Evolutionary conservation across 352 stramenopile species (phyloP), one percentile per base, ranked within the genome.

Genomic region (Phytophthora crassamura): DNA sequence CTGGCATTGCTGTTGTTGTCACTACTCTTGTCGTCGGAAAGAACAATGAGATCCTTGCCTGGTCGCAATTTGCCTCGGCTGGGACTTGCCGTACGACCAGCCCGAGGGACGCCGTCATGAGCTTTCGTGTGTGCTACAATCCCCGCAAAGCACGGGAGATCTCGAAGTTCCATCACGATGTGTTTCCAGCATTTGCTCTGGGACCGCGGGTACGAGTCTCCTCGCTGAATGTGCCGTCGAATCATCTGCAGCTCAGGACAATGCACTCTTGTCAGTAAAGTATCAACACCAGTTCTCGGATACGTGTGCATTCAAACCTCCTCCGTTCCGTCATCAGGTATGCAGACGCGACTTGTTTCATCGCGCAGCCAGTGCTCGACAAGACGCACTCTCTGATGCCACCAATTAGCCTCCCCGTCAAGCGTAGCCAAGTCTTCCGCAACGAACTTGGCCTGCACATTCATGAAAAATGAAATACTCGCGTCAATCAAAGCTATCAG

Each of bases 131-230:
- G 48, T 12, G 36, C 50, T 34, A 61, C 33, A 7, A 75, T 32
- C 2, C 47, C 64, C 3, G 67, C 47, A 56, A 84, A 82, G 30
- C 72, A 80, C 12, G 84, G 72, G n/a, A 91, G 68, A 40, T 93
- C 86, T 32, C 79, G 75, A 2, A 94, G 65, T 54, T 94, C 86
- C 36, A 90, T 63, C 33, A 93, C 82, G 30, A 93, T 91, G 47
- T 94, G 76, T 22, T 84, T 87, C 86, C 84, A 94, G 60, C 86
- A 94, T 56, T 91, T 91, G 66, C 77, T 63, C 50, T 89, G 82
- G 30, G 67, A 71, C 33, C 77, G 67, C 20, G 84, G 71, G 43
- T 92, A 86, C 14, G 89, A 82, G 22, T 91, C 83, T 32, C 86
- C 84, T 3, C 86, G 82, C 35, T 92, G 80, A 40, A 94, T 84